These are phyloP conservation scores for Candolleomyces aberdarensis DNA, from an alignment of 768 basidiomycete species.

Conservation along the genomic window DNA sequence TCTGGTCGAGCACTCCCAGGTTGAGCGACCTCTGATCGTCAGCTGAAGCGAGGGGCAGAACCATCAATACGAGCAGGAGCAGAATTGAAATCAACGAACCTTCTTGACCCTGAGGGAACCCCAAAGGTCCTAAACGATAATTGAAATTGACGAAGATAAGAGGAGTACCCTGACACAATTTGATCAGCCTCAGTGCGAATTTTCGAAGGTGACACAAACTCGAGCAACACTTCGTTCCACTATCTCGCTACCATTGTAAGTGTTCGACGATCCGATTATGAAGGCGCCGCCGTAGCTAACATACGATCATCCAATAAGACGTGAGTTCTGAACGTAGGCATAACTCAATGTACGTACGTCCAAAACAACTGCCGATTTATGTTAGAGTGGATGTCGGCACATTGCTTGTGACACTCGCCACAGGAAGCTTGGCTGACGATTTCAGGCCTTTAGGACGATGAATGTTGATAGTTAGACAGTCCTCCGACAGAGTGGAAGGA, in stretches of 20 bases:
- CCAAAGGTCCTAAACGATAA: slow-evolving; percentile 44
- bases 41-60: slow-evolving; percentile 19
- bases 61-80: slow-evolving; percentile 31
- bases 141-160: slow-evolving; percentile 39
- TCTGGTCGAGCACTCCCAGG: slow-evolving; percentile 45
- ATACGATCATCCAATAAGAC: slow-evolving; percentile 24
- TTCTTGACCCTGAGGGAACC: slow-evolving; percentile 41
- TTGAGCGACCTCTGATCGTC: slow-evolving; percentile 35
- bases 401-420: slow-evolving; percentile 24
- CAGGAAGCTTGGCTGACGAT: slow-evolving; percentile 29
- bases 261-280: slow-evolving; percentile 21
- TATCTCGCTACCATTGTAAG: slow-evolving; percentile 30
- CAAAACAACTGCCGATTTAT: slow-evolving; percentile 29
- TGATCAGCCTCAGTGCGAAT: not conserved
- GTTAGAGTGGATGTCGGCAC: not conserved
- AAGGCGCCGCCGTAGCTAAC: slow-evolving; percentile 35
- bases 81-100: slow-evolving; percentile 30
- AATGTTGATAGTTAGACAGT: slow-evolving; percentile 59
- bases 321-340: slow-evolving; percentile 24
- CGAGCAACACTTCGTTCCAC: slow-evolving; percentile 35
- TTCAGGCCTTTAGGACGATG: slow-evolving; percentile 42
- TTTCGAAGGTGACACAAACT: slow-evolving; percentile 20
- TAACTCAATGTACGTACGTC: slow-evolving; percentile 28
- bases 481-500: slow-evolving; percentile 39
- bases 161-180: slow-evolving; percentile 36